Percentiles rank a stretch among this genome's conserved stretches.
phyloP scores from a whole-genome alignment of 1,284 basidiomycete species.

The Stygiomarasmius scandens region DNA sequence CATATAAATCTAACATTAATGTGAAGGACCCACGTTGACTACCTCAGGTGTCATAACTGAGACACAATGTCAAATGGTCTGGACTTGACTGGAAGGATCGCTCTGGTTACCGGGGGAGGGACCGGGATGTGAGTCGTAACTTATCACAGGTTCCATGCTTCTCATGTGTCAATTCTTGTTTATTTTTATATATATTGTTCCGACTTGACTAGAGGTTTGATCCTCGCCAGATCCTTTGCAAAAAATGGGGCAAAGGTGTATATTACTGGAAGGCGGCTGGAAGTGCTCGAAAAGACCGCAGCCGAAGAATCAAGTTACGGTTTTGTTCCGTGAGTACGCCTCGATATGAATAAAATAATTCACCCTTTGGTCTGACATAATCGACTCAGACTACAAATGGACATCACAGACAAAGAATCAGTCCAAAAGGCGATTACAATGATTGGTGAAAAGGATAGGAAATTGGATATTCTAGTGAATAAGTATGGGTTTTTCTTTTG shows the following conservation, averaged over 20 bases:
- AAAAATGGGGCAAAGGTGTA: background rate
- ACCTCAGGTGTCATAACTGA: too few species aligned
- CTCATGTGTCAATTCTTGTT: too few species aligned
- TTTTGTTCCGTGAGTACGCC: background rate
- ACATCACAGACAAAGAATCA: background rate
- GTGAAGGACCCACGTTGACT: too few species aligned
- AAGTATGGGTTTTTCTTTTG: background rate
- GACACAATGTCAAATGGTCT: too few species aligned
- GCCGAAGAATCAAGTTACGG: background rate
- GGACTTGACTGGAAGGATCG: too few species aligned
- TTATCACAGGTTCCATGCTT: too few species aligned
- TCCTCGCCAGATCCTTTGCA: too few species aligned
- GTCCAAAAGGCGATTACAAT: background rate
- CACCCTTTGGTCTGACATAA: background rate
- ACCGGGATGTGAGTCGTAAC: too few species aligned
- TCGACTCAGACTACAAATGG: background rate
- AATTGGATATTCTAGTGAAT: conserved; percentile 5
- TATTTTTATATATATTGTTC: too few species aligned
- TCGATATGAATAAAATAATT: background rate
- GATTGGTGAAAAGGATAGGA: background rate
- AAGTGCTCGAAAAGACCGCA: background rate
- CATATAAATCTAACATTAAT: too few species aligned
- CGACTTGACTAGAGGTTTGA: too few species aligned
- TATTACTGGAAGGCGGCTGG: background rate
- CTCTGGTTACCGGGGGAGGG: too few species aligned